phyloP scores from a whole-genome alignment of 805 yeast genomes.

The Starmerella khaoyaiensis region DNA sequence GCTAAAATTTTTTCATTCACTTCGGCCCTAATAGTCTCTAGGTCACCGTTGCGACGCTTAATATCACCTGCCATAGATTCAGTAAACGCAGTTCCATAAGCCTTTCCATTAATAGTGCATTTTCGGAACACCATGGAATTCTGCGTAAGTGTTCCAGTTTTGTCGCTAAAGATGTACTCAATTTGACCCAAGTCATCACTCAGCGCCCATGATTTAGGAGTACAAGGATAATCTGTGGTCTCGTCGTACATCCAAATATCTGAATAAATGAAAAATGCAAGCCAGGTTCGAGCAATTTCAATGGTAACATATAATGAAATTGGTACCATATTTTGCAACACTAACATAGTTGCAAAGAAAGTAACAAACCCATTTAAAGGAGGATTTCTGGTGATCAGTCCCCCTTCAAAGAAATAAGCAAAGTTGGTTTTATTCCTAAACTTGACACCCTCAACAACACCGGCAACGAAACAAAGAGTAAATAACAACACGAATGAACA shows the following conservation, averaged over 20 bases:
- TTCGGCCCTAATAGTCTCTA: constrained; percentile 34
- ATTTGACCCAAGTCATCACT: constrained; percentile 78
- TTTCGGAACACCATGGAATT: constrained; percentile 73
- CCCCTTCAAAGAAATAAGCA: constrained; percentile 42
- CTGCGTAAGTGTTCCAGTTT: constrained; percentile 74
- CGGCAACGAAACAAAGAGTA: constrained; percentile 54
- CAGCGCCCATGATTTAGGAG: constrained; percentile 71
- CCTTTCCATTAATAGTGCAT: constrained; percentile 52
- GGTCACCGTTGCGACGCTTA: constrained; percentile 41
- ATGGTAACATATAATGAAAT: constrained; percentile 67
- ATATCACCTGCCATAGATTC: constrained; percentile 65
- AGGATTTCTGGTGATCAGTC: constrained; percentile 45
- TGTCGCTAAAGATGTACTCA: constrained; percentile 70
- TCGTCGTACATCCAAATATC: constrained; percentile 61
- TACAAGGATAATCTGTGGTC: constrained; percentile 57
- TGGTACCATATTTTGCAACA: constrained; percentile 68
- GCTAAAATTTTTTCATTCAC: constrained; percentile 33
- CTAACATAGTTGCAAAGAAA: constrained; percentile 59
- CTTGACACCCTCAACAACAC: constrained; percentile 54
- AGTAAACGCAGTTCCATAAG: constrained; percentile 65
- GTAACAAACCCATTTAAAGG: constrained; percentile 53
- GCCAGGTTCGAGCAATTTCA: constrained; percentile 65
- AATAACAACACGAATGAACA: constrained; percentile 51
- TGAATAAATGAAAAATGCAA: constrained; percentile 61
- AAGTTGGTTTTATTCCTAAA: constrained; percentile 39